A percentile compares a stretch with the other conserved stretches of the same genome.
phyloP scores from a whole-genome alignment of 352 stramenopile genomes.

The Globisporangium polare region DNA sequence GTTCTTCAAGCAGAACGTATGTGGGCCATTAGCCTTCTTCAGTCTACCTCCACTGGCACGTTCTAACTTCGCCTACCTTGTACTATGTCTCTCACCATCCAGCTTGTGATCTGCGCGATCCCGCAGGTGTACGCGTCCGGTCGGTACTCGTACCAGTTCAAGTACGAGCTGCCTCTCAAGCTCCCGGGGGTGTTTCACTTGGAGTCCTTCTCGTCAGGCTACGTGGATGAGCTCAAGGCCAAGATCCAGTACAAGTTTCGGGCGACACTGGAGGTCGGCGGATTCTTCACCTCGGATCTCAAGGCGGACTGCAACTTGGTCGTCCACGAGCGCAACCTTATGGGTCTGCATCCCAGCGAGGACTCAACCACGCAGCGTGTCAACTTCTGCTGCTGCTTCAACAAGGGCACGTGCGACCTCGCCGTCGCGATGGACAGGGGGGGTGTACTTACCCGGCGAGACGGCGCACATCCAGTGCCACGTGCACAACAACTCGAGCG shows the following conservation, averaged over 20 bases:
- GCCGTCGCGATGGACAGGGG: conserved; percentile 73
- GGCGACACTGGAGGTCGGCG: conserved; percentile 56
- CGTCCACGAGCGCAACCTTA: conserved; percentile 52
- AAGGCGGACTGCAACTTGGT: conserved; percentile 53
- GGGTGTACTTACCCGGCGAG: conserved; percentile 57
- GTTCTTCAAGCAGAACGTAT: conserved; percentile 69
- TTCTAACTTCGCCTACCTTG: neutral
- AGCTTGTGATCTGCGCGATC: conserved; percentile 50
- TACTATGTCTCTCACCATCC: too few species aligned
- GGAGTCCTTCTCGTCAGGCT: conserved; percentile 36
- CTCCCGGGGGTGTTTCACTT: conserved; percentile 58
- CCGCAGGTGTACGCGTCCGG: conserved; percentile 31
- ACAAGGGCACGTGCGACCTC: conserved; percentile 44
- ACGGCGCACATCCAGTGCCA: conserved; percentile 58
- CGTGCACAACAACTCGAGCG: conserved; percentile 52
- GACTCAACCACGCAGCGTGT: conserved; percentile 55
- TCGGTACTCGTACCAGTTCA: conserved; percentile 61
- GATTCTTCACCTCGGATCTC: conserved; percentile 59
- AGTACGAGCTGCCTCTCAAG: conserved; percentile 49
- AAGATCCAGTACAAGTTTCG: conserved; percentile 83
- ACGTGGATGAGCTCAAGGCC: conserved; percentile 39
- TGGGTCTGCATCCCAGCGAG: conserved; percentile 37
- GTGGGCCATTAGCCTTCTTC: neutral
- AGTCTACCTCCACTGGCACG: neutral
- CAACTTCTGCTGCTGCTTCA: conserved; percentile 63